Evolutionary conservation across 306 rosid species (phyloP).

Genomic region (Hippophae rhamnoides): DNA sequence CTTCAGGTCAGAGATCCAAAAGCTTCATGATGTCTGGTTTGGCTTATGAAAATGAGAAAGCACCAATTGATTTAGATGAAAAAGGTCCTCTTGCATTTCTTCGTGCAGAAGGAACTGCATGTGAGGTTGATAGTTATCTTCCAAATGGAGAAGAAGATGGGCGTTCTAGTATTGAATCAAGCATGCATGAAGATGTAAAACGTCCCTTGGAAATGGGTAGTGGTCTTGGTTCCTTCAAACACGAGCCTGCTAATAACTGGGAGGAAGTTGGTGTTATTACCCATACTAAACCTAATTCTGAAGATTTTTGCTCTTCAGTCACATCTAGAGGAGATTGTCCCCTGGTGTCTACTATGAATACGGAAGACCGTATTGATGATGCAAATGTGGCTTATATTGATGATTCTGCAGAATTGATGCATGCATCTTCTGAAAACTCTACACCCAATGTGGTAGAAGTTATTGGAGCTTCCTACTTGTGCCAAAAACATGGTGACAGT

Average conservation of each 20-base stretch:
- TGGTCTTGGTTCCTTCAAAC: background rate
- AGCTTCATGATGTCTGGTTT: background rate
- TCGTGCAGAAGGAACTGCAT: slow-evolving; percentile 15
- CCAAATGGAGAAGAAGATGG: slow-evolving; percentile 9
- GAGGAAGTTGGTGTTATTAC: background rate
- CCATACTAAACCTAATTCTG: slow-evolving; percentile 1
- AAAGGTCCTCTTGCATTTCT: background rate
- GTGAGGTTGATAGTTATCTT: slow-evolving; percentile 14
- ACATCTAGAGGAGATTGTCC: slow-evolving; percentile 12
- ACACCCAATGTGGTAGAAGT: background rate
- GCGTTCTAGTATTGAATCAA: slow-evolving; percentile 12
- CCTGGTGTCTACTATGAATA: slow-evolving; percentile 3
- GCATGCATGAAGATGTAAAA: slow-evolving; percentile 14
- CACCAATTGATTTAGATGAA: background rate
- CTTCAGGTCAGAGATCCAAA: background rate
- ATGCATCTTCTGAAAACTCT: background rate
- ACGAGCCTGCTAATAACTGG: slow-evolving; percentile 8
- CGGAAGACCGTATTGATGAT: slow-evolving; percentile 8
- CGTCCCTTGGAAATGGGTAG: slow-evolving; percentile 11
- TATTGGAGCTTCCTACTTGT: slow-evolving; percentile 10
- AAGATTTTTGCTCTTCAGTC: slow-evolving; percentile 9
- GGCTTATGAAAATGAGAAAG: background rate
- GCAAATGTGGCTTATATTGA: slow-evolving; percentile 3
- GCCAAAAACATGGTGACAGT: background rate
- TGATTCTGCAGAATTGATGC: slow-evolving; percentile 8